Evolutionary conservation across 208 protist species (phyloP).

Genomic region (Hexamita inflata): DNA sequence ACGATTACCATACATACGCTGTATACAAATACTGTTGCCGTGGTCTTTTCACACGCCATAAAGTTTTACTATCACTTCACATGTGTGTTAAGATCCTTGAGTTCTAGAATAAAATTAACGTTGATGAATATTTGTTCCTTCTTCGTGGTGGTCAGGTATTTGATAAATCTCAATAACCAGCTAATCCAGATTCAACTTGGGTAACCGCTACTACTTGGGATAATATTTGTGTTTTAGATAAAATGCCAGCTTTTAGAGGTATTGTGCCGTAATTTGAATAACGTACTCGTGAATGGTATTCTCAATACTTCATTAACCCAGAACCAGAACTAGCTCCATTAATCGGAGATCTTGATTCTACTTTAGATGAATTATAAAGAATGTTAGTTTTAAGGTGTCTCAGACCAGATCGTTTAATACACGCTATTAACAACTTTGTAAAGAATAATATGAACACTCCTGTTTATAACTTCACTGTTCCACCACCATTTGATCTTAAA

Average conservation of each 20-base stretch:
- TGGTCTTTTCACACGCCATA: slow-evolving; percentile 91
- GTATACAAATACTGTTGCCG: slow-evolving; percentile 90
- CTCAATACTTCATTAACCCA: slow-evolving; percentile 69
- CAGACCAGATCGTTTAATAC: slow-evolving; percentile 80
- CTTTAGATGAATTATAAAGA: slow-evolving; percentile 67
- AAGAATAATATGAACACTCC: slow-evolving; percentile 65
- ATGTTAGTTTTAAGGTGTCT: slow-evolving; percentile 86
- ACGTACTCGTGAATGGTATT: slow-evolving; percentile 66
- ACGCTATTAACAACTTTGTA: slow-evolving; percentile 83
- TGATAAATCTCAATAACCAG: slow-evolving; percentile 63
- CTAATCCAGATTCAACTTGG: slow-evolving; percentile 81
- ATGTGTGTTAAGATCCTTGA: slow-evolving; percentile 82
- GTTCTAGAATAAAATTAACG: slow-evolving; percentile 60
- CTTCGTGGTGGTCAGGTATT: slow-evolving; percentile 79
- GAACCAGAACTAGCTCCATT: slow-evolving; percentile 73
- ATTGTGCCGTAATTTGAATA: slow-evolving; percentile 79
- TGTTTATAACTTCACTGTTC: slow-evolving; percentile 84
- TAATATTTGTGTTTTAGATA: slow-evolving; percentile 82
- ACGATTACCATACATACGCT: slow-evolving; percentile 80
- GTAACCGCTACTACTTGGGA: slow-evolving; percentile 80
- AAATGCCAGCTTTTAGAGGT: slow-evolving; percentile 73
- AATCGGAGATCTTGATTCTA: slow-evolving; percentile 73
- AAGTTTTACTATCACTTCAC: slow-evolving; percentile 93
- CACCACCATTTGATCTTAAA: slow-evolving; percentile 78
- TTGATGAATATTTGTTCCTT: slow-evolving; percentile 89